Evolutionary conservation across 257 asterid genomes (phyloP).

Genomic region (Echites panduratus): DNA sequence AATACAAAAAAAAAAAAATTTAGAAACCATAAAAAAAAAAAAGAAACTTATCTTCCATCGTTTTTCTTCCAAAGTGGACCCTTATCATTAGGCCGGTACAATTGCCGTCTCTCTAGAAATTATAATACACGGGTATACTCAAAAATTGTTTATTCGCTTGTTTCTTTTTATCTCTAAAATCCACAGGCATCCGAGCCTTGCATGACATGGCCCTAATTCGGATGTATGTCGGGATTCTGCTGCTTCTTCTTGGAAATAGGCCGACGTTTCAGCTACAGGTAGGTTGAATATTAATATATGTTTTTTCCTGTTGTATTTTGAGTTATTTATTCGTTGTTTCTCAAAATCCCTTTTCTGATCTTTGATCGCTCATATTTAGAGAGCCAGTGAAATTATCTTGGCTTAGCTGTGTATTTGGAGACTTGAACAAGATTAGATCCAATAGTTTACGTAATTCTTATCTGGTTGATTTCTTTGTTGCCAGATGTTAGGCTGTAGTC

Average conservation of each 20-base stretch:
- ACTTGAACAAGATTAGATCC: not conserved
- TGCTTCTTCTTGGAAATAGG: not conserved
- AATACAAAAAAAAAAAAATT: too few relatives aligned
- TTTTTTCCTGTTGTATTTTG: not conserved
- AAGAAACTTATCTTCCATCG: too few relatives aligned
- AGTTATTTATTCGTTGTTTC: not conserved
- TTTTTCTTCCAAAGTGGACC: too few relatives aligned
- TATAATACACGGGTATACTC: too few relatives aligned
- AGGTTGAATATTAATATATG: not conserved
- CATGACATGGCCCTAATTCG: not conserved
- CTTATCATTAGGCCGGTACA: too few relatives aligned
- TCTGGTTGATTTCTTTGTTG: not conserved
- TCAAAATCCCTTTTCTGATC: not conserved
- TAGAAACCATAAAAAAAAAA: too few relatives aligned
- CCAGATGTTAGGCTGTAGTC: not conserved
- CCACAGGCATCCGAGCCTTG: not conserved
- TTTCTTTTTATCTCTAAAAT: not conserved
- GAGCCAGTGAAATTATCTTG: not conserved
- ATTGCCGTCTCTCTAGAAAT: too few relatives aligned
- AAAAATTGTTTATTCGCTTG: not conserved
- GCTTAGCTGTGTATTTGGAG: not conserved
- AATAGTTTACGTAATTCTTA: not conserved
- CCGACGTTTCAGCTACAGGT: constrained; percentile 1
- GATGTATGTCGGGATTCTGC: not conserved
- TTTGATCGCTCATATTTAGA: not conserved